These are phyloP conservation scores for Aspergillus terreus DNA, from an alignment of 2,329 filamentous ascomycete genomes.

Conservation along the genomic window DNA sequence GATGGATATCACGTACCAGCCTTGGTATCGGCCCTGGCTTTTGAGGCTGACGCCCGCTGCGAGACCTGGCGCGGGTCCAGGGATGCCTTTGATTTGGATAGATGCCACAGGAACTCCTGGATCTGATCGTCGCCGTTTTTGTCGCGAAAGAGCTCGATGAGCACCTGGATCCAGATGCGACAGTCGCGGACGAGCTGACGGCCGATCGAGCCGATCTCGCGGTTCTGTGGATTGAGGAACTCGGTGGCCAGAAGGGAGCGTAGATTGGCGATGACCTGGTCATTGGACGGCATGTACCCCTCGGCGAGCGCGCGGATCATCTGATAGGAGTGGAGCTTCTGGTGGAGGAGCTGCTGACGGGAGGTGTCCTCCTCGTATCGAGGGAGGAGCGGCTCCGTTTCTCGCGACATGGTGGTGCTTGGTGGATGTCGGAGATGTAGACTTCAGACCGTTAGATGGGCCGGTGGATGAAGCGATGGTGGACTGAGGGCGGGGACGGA, in stretches of 20 bases:
- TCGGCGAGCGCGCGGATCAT: conserved; percentile 77
- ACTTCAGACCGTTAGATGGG: neutral
- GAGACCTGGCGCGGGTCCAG: conserved; percentile 64
- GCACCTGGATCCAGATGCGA: conserved; percentile 70
- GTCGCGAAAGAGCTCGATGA: conserved; percentile 75
- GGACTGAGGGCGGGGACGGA: neutral
- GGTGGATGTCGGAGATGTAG: neutral
- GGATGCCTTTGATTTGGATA: conserved; percentile 68
- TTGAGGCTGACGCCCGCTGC: conserved; percentile 58
- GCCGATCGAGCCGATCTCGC: conserved; percentile 73
- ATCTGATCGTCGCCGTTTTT: conserved; percentile 85
- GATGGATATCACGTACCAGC: conserved; percentile 50
- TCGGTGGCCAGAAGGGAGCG: conserved; percentile 74
- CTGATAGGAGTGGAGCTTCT: conserved; percentile 91
- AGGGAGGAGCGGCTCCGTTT: conserved; percentile 75
- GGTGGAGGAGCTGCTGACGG: conserved; percentile 72
- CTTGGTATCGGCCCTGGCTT: conserved; percentile 65
- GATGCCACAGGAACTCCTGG: conserved; percentile 86
- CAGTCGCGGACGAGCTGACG: conserved; percentile 67
- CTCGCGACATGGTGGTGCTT: conserved; percentile 41
- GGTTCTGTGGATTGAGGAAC: conserved; percentile 69
- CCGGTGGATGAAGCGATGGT: neutral
- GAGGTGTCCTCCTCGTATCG: conserved; percentile 71
- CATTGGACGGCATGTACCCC: conserved; percentile 89
- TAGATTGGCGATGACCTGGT: conserved; percentile 76